Percentiles rank a stretch among this genome's conserved stretches.
Evolutionary conservation across 1,139 yeast species (phyloP).

Genomic region (Maudiozyma humilis): DNA sequence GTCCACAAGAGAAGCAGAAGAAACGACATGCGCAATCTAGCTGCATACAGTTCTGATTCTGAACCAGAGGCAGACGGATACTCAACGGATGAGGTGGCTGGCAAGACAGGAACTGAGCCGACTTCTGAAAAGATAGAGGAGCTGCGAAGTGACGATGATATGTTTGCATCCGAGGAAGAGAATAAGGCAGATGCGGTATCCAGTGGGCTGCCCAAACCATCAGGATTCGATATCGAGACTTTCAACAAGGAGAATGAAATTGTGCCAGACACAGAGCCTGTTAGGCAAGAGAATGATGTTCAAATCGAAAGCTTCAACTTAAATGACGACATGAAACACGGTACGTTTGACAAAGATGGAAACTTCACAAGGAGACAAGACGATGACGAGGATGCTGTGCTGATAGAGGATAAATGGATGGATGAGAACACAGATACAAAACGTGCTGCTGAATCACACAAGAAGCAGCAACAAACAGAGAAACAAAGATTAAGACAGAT

Average conservation of each 20-base stretch:
- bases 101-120: background rate
- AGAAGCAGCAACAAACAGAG: background rate
- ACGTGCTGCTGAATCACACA: slow-evolving; percentile 2
- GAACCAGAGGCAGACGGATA: slow-evolving; percentile 8
- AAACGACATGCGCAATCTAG: background rate
- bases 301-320: slow-evolving; percentile 21
- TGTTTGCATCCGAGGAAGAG: slow-evolving; percentile 10
- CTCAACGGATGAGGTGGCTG: slow-evolving; percentile 1
- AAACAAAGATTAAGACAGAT: background rate
- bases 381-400: slow-evolving; percentile 11
- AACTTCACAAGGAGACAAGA: slow-evolving; percentile 13
- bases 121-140: background rate
- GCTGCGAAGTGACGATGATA: slow-evolving; percentile 5
- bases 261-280: background rate
- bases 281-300: background rate
- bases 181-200: background rate
- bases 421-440: slow-evolving; percentile 13
- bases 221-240: slow-evolving; percentile 9
- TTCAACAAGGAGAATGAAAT: slow-evolving; percentile 9
- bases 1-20: slow-evolving; percentile 16
- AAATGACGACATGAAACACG: slow-evolving; percentile 19
- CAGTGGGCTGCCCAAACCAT: background rate
- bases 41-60: slow-evolving; percentile 5
- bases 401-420: slow-evolving; percentile 22
- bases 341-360: slow-evolving; percentile 23